Evolutionary conservation across 192 early-diverging fungal species (phyloP).

Genomic region (Coemansia sp.): DNA sequence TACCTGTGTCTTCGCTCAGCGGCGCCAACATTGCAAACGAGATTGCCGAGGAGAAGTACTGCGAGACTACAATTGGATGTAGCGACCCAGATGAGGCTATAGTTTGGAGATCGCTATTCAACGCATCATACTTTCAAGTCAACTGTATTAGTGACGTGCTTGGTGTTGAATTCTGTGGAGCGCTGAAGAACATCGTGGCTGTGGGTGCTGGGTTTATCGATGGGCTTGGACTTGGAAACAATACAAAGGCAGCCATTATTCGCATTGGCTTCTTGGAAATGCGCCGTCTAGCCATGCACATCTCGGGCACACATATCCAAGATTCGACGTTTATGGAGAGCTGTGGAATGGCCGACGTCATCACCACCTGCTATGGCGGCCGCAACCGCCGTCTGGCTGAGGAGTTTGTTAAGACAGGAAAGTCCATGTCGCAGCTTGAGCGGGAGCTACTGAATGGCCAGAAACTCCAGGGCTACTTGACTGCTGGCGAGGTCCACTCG

Average conservation of each 20-base stretch:
- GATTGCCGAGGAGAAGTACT: constrained; percentile 91
- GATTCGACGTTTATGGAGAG: constrained; percentile 96
- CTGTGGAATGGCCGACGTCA: constrained; percentile 95
- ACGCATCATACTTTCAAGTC: constrained; percentile 89
- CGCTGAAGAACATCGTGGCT: constrained; percentile 98
- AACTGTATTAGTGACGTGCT: constrained; percentile 80
- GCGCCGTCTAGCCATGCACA: constrained; percentile 85
- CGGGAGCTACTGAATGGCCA: constrained; percentile 93
- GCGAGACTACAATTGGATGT: constrained; percentile 93
- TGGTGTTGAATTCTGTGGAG: constrained; percentile 96
- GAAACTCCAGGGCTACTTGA: constrained; percentile 94
- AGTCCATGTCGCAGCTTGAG: constrained; percentile 90
- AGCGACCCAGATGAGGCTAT: constrained; percentile 66
- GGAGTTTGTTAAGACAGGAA: constrained; percentile 86
- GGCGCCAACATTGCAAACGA: constrained; percentile 98
- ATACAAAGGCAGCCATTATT: constrained; percentile 98
- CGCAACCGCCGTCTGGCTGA: constrained; percentile 92
- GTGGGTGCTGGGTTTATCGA: constrained; percentile 94
- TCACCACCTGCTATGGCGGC: constrained; percentile 97
- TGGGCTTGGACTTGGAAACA: constrained; percentile 89
- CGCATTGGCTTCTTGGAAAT: constrained; percentile 94
- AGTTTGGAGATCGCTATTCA: constrained; percentile 76
- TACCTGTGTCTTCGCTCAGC: constrained; percentile 80
- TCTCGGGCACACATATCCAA: constrained; percentile 74
- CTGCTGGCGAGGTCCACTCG: constrained; percentile 80